A percentile compares a stretch with the other conserved stretches of the same genome.
Conservation (phyloP, 1,284 basidiomycete species). For the Kwoniella shivajii region DNA sequence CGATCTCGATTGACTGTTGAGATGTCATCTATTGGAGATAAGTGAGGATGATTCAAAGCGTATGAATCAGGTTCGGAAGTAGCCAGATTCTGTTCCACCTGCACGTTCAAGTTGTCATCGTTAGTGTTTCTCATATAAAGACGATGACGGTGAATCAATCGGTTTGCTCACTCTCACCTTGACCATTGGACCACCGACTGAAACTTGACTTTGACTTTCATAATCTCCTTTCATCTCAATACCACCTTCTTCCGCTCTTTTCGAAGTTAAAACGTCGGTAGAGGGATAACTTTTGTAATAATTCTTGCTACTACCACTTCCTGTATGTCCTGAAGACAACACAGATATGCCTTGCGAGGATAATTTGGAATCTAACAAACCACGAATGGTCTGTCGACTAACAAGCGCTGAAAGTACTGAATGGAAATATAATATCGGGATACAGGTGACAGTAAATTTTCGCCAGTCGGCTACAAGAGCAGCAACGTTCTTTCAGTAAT, state of each 20-base stretch:
- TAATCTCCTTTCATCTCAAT: not conserved
- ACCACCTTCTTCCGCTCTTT: conserved; percentile 1
- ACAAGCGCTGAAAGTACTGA: conserved; percentile 16
- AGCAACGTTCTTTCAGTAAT: not conserved
- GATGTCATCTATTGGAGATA: not conserved
- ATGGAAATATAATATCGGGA: conserved; percentile 10
- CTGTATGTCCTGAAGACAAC: not conserved
- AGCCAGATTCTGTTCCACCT: conserved; percentile 1
- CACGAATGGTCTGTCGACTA: conserved; percentile 10
- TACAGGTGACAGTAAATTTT: conserved; percentile 7
- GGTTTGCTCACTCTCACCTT: conserved; percentile 5
- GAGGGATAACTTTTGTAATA: not conserved
- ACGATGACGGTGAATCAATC: not conserved
- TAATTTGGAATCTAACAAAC: conserved; percentile 4
- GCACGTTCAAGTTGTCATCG: not conserved
- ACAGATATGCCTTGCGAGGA: conserved; percentile 1
- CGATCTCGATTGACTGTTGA: conserved; percentile 1
- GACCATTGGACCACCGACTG: conserved; percentile 4
- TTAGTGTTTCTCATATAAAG: not conserved
- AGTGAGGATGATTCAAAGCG: conserved; percentile 2
- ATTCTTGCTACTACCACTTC: not conserved
- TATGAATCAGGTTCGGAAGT: conserved; percentile 6
- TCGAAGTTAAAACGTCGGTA: not conserved
- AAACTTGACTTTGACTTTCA: not conserved
- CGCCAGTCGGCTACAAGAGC: conserved; percentile 12